Percentiles rank a stretch among this genome's conserved stretches.
phyloP scores from a whole-genome alignment of 2,329 filamentous ascomycete species.

The Diaporthe capsici region DNA sequence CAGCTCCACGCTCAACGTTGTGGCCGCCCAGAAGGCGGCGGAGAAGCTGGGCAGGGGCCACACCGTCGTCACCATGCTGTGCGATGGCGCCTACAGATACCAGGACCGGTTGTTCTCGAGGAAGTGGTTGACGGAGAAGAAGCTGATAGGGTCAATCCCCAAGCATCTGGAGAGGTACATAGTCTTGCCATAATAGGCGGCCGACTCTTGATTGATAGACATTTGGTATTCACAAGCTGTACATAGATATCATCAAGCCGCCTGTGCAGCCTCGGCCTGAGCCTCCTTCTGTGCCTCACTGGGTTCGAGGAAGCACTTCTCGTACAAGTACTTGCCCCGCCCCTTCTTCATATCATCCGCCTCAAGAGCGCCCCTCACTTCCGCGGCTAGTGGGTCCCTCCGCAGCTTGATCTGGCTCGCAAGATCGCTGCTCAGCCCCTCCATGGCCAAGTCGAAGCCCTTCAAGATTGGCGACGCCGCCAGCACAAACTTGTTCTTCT shows the following conservation, averaged over 20 bases:
- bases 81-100: slow-evolving; percentile 97
- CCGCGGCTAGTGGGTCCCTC: slow-evolving; percentile 44
- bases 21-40: slow-evolving; percentile 93
- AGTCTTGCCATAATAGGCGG: slow-evolving; percentile 77
- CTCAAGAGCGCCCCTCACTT: slow-evolving; percentile 46
- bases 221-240: slow-evolving; percentile 38
- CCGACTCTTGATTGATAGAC: slow-evolving; percentile 16
- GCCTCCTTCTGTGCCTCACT: slow-evolving; percentile 35
- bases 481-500: slow-evolving; percentile 53
- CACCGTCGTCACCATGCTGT: slow-evolving; percentile 93
- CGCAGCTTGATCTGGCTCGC: slow-evolving; percentile 51
- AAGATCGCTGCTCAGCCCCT: slow-evolving; percentile 52
- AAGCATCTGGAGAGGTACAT: slow-evolving; percentile 93
- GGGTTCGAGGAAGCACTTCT: slow-evolving; percentile 48
- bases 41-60: slow-evolving; percentile 89
- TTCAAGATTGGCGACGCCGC: slow-evolving; percentile 55
- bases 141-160: slow-evolving; percentile 84
- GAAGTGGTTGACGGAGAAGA: slow-evolving; percentile 92
- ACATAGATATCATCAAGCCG: slow-evolving; percentile 43
- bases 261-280: slow-evolving; percentile 25
- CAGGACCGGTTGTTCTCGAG: slow-evolving; percentile 93
- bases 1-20: slow-evolving; percentile 94
- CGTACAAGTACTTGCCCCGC: slow-evolving; percentile 49
- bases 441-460: slow-evolving; percentile 61
- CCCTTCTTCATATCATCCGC: slow-evolving; percentile 37